Evolutionary conservation across 768 basidiomycete genomes (phyloP).

Genomic region (Macrocybe gigantea): DNA sequence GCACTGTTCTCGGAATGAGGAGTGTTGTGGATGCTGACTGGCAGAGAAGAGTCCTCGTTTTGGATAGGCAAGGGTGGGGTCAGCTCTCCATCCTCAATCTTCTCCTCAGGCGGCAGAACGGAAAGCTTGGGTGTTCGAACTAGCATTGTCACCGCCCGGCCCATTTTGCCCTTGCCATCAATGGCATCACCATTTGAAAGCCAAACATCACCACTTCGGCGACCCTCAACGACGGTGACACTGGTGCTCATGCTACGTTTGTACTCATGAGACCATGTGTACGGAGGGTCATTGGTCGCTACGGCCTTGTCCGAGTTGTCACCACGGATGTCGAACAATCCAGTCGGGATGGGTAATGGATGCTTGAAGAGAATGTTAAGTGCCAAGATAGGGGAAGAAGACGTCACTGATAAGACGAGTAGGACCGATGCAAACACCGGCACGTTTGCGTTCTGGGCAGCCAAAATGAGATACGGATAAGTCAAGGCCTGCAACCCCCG

Average conservation of each 20-base stretch:
- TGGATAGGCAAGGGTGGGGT: slow-evolving; percentile 63
- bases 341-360: slow-evolving; percentile 61
- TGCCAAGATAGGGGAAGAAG: slow-evolving; percentile 63
- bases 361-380: slow-evolving; percentile 55
- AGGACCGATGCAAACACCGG: slow-evolving; percentile 40
- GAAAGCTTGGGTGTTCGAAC: slow-evolving; percentile 60
- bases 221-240: slow-evolving; percentile 63
- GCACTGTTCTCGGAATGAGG: slow-evolving; percentile 52
- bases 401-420: slow-evolving; percentile 56
- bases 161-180: slow-evolving; percentile 56
- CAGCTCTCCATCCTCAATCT: slow-evolving; percentile 33
- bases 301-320: slow-evolving; percentile 35
- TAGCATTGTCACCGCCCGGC: slow-evolving; percentile 60
- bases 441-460: slow-evolving; percentile 29
- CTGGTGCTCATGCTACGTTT: slow-evolving; percentile 61
- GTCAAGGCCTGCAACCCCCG: slow-evolving; percentile 41
- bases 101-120: slow-evolving; percentile 54
- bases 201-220: slow-evolving; percentile 74
- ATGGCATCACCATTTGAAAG: slow-evolving; percentile 66
- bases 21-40: slow-evolving; percentile 38
- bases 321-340: slow-evolving; percentile 49
- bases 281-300: slow-evolving; percentile 30
- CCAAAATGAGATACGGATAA: slow-evolving; percentile 54
- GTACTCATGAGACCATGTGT: slow-evolving; percentile 47
- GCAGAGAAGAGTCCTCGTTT: slow-evolving; percentile 40